Percentiles rank a stretch among this genome's conserved stretches.
These are phyloP conservation scores for Neophaeococcomyces mojaviensis DNA, from an alignment of 2,329 filamentous ascomycete species.

Conservation along the genomic window DNA sequence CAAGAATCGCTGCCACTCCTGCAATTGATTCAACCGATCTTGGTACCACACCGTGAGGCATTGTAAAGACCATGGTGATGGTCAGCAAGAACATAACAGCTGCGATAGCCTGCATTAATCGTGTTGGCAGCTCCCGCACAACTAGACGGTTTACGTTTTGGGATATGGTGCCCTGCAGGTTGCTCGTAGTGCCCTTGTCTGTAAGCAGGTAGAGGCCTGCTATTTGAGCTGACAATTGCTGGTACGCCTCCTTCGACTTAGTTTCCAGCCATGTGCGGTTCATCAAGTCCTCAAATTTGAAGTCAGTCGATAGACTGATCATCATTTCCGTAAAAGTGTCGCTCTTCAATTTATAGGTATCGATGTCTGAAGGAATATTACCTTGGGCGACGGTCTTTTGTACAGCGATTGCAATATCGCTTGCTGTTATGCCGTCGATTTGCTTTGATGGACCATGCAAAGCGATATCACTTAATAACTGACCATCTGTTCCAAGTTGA, in stretches of 20 bases:
- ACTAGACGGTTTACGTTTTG: slow-evolving; percentile 11
- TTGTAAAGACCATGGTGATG: slow-evolving; percentile 10
- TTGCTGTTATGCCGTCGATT: slow-evolving; percentile 8
- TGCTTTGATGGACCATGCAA: slow-evolving; percentile 6
- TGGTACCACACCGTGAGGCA: slow-evolving; percentile 14
- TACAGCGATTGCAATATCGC: slow-evolving; percentile 13
- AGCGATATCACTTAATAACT: slow-evolving; percentile 10
- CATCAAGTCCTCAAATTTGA: slow-evolving; percentile 9
- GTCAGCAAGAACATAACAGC: slow-evolving; percentile 11
- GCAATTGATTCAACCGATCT: slow-evolving; percentile 15
- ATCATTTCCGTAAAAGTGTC: slow-evolving; percentile 14
- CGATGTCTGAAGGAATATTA: no score
- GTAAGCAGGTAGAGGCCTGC: slow-evolving; percentile 14
- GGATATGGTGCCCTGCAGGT: slow-evolving; percentile 11
- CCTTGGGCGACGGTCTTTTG: no score
- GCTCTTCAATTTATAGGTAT: no score
- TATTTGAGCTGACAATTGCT: slow-evolving; percentile 11
- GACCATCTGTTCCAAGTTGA: slow-evolving; percentile 11
- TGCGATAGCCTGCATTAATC: slow-evolving; percentile 14
- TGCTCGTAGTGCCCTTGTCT: neutral
- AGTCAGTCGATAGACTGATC: slow-evolving; percentile 8
- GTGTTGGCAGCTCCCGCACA: slow-evolving; percentile 10
- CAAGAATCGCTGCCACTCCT: slow-evolving; percentile 14
- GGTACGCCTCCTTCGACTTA: slow-evolving; percentile 6
- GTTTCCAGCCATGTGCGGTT: slow-evolving; percentile 11